Conservation (phyloP, 2,329 filamentous ascomycete species). For the Sclerotinia minor region DNA sequence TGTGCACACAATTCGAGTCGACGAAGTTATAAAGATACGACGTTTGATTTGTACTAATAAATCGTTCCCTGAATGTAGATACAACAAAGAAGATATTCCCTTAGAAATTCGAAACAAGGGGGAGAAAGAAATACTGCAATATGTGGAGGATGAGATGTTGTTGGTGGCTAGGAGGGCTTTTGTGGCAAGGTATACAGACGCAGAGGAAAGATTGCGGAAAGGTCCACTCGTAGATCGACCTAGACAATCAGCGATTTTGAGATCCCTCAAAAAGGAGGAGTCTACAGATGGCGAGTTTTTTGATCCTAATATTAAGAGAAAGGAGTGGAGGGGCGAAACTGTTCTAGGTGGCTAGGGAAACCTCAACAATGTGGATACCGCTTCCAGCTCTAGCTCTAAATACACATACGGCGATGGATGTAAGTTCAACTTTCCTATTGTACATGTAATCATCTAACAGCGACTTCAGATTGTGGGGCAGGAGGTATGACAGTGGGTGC, state of each 20-base stretch:
- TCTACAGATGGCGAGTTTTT: neutral
- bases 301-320: neutral
- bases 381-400: neutral
- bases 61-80: conserved; percentile 43
- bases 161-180: conserved; percentile 24
- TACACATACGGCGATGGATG: conserved; percentile 34
- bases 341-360: conserved; percentile 26
- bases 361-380: no score
- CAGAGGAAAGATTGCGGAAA: conserved; percentile 8
- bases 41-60: conserved; percentile 57
- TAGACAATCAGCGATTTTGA: neutral
- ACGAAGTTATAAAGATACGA: conserved; percentile 45
- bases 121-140: neutral
- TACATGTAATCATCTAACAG: neutral
- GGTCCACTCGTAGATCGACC: neutral
- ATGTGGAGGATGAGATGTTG: conserved; percentile 16
- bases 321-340: conserved; percentile 26
- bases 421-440: conserved; percentile 21
- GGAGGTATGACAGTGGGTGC: conserved; percentile 70
- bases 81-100: conserved; percentile 25
- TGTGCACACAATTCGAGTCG: conserved; percentile 46
- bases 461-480: conserved; percentile 56
- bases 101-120: conserved; percentile 10
- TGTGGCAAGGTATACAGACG: conserved; percentile 12
- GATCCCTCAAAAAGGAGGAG: conserved; percentile 7